phyloP scores from a whole-genome alignment of 805 yeast species.

The Saccharomycopsis sp. region DNA sequence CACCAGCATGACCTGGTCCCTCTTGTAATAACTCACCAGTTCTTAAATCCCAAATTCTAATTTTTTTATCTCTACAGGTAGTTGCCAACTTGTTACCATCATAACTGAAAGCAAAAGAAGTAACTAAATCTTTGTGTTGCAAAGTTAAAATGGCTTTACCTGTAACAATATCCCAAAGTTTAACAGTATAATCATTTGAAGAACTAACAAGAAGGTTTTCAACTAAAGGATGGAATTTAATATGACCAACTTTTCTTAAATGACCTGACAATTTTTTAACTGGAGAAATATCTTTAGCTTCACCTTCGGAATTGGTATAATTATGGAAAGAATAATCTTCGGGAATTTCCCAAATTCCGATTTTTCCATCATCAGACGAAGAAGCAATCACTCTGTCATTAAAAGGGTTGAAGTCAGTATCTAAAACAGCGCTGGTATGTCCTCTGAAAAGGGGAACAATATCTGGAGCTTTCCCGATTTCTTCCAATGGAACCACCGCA shows the following conservation, averaged over 20 bases:
- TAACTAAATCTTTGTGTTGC: constrained; percentile 81
- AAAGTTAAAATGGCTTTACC: constrained; percentile 64
- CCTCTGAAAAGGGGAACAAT: constrained; percentile 90
- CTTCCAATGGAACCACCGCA: constrained; percentile 80
- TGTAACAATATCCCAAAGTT: constrained; percentile 78
- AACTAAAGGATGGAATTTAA: constrained; percentile 83
- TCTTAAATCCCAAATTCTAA: constrained; percentile 88
- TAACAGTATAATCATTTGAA: constrained; percentile 83
- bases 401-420: constrained; percentile 93
- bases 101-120: constrained; percentile 87
- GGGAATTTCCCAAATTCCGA: constrained; percentile 85
- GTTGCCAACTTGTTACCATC: constrained; percentile 84
- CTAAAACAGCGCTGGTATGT: constrained; percentile 89
- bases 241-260: constrained; percentile 86
- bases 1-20: constrained; percentile 88
- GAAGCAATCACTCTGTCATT: constrained; percentile 65
- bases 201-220: constrained; percentile 79
- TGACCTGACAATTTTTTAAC: constrained; percentile 71
- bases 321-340: constrained; percentile 63
- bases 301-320: constrained; percentile 43
- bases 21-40: constrained; percentile 64
- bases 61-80: constrained; percentile 79
- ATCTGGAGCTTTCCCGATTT: constrained; percentile 90
- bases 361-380: constrained; percentile 72
- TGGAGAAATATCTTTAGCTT: constrained; percentile 63